Percentiles rank a stretch among this genome's conserved stretches.
These are phyloP conservation scores for Margaritispora aquatica DNA, from an alignment of 495 filamentous ascomycete genomes.

Conservation along the genomic window DNA sequence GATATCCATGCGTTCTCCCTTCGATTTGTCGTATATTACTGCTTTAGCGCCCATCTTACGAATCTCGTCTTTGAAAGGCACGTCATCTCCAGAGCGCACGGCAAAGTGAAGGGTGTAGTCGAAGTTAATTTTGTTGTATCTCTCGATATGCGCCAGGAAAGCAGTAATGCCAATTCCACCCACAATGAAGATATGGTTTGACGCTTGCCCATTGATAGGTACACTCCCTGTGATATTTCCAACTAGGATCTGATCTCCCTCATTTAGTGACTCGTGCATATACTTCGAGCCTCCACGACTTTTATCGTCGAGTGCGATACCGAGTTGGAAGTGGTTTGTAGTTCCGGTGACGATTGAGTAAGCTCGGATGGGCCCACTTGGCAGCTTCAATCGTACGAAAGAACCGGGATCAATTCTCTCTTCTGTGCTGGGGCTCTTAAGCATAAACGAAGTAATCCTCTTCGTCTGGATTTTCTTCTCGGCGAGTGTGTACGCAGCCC, in stretches of 20 bases:
- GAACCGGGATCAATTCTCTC: slow-evolving; percentile 27
- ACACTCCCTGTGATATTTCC: slow-evolving; percentile 36
- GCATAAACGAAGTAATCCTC: slow-evolving; percentile 33
- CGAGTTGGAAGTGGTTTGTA: slow-evolving; percentile 36
- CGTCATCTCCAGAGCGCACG: slow-evolving; percentile 36
- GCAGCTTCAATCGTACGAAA: slow-evolving; percentile 39
- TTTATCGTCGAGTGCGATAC: slow-evolving; percentile 36
- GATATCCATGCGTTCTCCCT: slow-evolving; percentile 43
- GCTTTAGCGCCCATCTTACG: slow-evolving; percentile 24
- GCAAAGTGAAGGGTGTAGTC: slow-evolving; percentile 41
- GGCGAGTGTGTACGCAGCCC: slow-evolving; percentile 38
- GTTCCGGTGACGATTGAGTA: slow-evolving; percentile 43
- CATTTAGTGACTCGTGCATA: slow-evolving; percentile 29
- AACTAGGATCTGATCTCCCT: slow-evolving; percentile 42
- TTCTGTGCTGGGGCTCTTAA: slow-evolving; percentile 23
- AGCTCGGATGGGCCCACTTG: slow-evolving; percentile 27
- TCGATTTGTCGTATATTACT: slow-evolving; percentile 38
- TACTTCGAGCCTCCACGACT: slow-evolving; percentile 43
- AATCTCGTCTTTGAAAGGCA: slow-evolving; percentile 33
- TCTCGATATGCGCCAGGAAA: slow-evolving; percentile 29
- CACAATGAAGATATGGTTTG: slow-evolving; percentile 44
- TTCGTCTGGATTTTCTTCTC: slow-evolving; percentile 37
- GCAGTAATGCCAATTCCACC: slow-evolving; percentile 49
- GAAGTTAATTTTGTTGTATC: slow-evolving; percentile 32
- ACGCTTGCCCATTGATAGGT: slow-evolving; percentile 22